These are phyloP conservation scores for Calonectria crousiana DNA, from an alignment of 2,329 filamentous ascomycete genomes.

Conservation along the genomic window DNA sequence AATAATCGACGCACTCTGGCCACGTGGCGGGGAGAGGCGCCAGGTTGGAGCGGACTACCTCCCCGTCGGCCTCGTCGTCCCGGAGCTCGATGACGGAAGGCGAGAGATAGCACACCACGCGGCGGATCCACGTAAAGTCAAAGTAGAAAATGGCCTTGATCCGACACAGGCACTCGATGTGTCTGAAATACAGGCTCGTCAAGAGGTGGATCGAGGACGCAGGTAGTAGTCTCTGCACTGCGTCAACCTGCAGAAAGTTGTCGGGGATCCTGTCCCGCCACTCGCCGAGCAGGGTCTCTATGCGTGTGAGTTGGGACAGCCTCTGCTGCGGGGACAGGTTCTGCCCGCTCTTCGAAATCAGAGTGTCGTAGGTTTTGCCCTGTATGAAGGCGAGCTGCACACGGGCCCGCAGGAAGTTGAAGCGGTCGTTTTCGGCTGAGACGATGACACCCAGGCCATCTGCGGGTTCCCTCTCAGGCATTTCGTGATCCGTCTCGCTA, in stretches of 20 bases:
- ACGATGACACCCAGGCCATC: constrained; percentile 28
- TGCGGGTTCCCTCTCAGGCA: constrained; percentile 32
- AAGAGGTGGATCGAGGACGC: constrained; percentile 1
- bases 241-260: constrained; percentile 4
- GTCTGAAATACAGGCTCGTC: constrained; percentile 31
- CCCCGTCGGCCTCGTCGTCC: constrained; percentile 20
- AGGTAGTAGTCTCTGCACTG: constrained; percentile 11
- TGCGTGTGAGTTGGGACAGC: not conserved
- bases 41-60: constrained; percentile 23
- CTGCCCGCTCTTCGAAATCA: constrained; percentile 24
- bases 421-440: constrained; percentile 10
- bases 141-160: constrained; percentile 35
- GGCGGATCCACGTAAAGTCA: constrained; percentile 32
- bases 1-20: constrained; percentile 31
- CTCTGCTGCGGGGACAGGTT: constrained; percentile 20
- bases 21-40: constrained; percentile 32
- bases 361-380: constrained; percentile 33
- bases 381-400: constrained; percentile 36
- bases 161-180: constrained; percentile 33
- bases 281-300: constrained; percentile 28
- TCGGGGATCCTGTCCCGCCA: constrained; percentile 29
- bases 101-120: constrained; percentile 28
- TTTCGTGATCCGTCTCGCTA: constrained; percentile 50
- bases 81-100: constrained; percentile 33
- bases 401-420: constrained; percentile 32